phyloP scores from a whole-genome alignment of 2,329 filamentous ascomycete genomes.

The Thielaviopsis euricoi region DNA sequence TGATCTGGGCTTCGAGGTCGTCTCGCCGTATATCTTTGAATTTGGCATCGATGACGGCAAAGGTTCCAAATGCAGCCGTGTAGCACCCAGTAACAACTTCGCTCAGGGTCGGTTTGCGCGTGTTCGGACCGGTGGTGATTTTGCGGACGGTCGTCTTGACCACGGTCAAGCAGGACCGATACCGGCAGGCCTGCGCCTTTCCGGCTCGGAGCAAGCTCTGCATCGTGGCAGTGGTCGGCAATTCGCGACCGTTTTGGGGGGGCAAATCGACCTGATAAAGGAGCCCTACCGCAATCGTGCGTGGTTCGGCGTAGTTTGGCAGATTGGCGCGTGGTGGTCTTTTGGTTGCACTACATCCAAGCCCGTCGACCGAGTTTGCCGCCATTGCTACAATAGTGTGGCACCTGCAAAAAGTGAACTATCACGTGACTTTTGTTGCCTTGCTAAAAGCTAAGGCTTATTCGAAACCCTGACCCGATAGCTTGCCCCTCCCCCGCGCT shows the following conservation, averaged over 20 bases:
- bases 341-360: neutral
- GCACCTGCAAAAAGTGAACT: neutral
- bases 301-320: neutral
- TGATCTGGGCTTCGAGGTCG: conserved; percentile 40
- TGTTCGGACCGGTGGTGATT: conserved; percentile 28
- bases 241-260: neutral
- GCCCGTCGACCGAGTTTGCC: neutral
- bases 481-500: neutral
- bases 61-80: conserved; percentile 49
- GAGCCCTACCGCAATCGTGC: neutral
- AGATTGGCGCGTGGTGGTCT: neutral
- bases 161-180: conserved; percentile 40
- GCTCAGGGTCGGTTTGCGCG: conserved; percentile 32
- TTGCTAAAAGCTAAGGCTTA: neutral
- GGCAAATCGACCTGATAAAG: neutral
- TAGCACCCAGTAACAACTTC: conserved; percentile 50
- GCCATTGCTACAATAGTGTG: neutral
- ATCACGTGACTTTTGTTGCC: neutral
- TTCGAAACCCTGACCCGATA: neutral
- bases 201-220: conserved; percentile 51
- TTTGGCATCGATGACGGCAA: conserved; percentile 43
- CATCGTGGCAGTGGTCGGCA: conserved; percentile 30
- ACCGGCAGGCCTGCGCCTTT: conserved; percentile 46
- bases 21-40: conserved; percentile 39
- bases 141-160: conserved; percentile 26